A percentile compares a stretch with the other conserved stretches of the same genome.
phyloP scores from a whole-genome alignment of 208 protist species.

The Trypanosoma melophagium region DNA sequence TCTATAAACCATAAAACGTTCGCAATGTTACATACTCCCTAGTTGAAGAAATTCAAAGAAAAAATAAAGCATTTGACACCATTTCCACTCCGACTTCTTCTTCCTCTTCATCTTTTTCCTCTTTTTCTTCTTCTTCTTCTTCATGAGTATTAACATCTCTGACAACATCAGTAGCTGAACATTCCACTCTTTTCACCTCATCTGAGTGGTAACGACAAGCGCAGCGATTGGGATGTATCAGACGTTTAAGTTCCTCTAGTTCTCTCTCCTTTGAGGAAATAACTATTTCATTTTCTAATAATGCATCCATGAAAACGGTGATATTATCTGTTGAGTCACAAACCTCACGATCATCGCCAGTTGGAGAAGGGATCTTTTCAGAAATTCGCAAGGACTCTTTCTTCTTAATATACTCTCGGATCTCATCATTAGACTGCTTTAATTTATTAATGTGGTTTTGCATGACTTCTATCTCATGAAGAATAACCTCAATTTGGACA shows the following conservation, averaged over 20 bases:
- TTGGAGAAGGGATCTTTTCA: neutral
- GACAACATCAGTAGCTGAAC: neutral
- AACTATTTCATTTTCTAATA: conserved; percentile 42
- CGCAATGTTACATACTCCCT: neutral
- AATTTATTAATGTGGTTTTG: conserved; percentile 56
- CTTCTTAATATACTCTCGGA: conserved; percentile 40
- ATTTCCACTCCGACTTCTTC: conserved; percentile 13
- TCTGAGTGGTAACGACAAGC: conserved; percentile 23
- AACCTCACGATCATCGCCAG: conserved; percentile 13
- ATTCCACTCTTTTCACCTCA: neutral
- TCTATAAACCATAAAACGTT: neutral
- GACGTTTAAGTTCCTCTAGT: conserved; percentile 25
- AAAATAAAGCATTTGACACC: conserved; percentile 25
- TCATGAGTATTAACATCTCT: conserved; percentile 2
- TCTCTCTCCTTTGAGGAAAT: conserved; percentile 36
- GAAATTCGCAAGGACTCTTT: neutral
- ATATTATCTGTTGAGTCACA: conserved; percentile 30
- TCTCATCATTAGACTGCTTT: conserved; percentile 61
- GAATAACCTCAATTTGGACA: conserved; percentile 58
- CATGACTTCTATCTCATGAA: conserved; percentile 58
- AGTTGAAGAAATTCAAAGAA: conserved; percentile 11
- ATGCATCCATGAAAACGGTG: conserved; percentile 33
- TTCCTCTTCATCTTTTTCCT: conserved; percentile 12
- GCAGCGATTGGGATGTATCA: conserved; percentile 34
- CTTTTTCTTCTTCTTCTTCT: conserved; percentile 24